These are phyloP conservation scores for Ophiostoma perfectum DNA, from an alignment of 2,329 filamentous ascomycete genomes.

Conservation along the genomic window DNA sequence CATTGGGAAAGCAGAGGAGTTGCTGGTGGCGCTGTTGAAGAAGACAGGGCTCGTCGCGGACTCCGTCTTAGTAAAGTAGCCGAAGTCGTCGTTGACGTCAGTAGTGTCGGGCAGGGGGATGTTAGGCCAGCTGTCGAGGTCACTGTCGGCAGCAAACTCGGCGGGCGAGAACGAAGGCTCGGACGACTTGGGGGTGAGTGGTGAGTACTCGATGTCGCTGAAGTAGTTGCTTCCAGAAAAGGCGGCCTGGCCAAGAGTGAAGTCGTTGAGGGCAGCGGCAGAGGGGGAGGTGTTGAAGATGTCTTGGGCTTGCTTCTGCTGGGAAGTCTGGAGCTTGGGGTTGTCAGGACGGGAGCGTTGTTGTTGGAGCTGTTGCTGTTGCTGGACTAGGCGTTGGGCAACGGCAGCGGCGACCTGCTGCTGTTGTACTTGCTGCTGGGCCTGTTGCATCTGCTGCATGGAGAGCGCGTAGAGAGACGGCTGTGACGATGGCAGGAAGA, in stretches of 20 bases:
- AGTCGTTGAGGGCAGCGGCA: conserved; percentile 32
- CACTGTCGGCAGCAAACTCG: conserved; percentile 6
- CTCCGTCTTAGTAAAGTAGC: conserved; percentile 32
- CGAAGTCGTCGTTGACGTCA: conserved; percentile 29
- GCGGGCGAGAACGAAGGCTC: conserved; percentile 18
- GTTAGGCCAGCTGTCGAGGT: conserved; percentile 15
- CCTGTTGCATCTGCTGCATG: conserved; percentile 27
- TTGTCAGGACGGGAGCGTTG: conserved; percentile 25
- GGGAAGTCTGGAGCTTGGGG: conserved; percentile 27
- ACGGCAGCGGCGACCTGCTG: conserved; percentile 12
- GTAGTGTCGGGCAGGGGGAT: conserved; percentile 3
- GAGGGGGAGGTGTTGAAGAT: conserved; percentile 29
- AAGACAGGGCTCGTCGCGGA: conserved; percentile 32
- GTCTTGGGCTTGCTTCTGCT: conserved; percentile 21
- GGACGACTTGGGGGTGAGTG: conserved; percentile 31
- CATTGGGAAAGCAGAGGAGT: conserved; percentile 27
- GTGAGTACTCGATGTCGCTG: conserved; percentile 27
- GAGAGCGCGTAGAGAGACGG: conserved; percentile 16
- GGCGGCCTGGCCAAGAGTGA: conserved; percentile 8
- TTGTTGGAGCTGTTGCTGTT: conserved; percentile 19
- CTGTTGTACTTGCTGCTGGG: conserved; percentile 21
- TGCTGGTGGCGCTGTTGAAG: conserved; percentile 15
- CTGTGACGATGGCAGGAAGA: conserved; percentile 16
- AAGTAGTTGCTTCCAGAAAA: conserved; percentile 23
- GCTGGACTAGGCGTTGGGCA: conserved; percentile 11